Base-by-base conservation (phyloP, 495 filamentous ascomycete species). In the Aspergillus sparsus region DNA sequence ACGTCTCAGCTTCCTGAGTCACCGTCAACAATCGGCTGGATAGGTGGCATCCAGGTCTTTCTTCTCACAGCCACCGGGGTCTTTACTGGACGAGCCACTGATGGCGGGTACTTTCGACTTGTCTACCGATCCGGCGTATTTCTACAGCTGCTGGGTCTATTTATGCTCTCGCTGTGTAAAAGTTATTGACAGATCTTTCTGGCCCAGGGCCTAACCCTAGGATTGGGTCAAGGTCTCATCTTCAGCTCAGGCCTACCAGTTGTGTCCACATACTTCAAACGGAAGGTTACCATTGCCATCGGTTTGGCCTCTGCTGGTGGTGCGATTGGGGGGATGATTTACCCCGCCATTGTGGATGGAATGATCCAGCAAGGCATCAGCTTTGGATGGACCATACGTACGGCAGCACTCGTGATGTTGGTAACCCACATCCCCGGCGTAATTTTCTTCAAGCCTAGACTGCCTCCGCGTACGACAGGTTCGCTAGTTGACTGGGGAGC, bases 361-460 rank as follows among this genome's bases (percentile, higher is more conserved):
- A 71, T 92, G 15, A 63, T 88, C 4, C 63, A 62, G 7, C 42
- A 57, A 2, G n/a, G 4, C 5, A 72, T 87, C 15, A 88, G 89
- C n/a, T 93, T 91, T 66, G 65, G 73, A 1, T 90, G 88, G 89
- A 86, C 89, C 0, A 77, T 91, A 27, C 79, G 88, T 15, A 69
- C 77, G 1, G 71, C 89, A 44, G 90, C 81, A 0, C 86, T 91
- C 62, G 78, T 93, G 39, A 82, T 86, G 69, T 64, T 90, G 0
- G 77, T 36, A 60, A 86, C 46, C 10, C 53, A 62, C 6, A 66
- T 81, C 13, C 72, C 78, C 31, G 65, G 66, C 0, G 61, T 84
- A 18, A 35, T 74, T 0, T 77, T 85, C 35, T 68, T 85, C 57
- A 74, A 72, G 52, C 74, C 83, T 5, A 75, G 87, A 15, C 66